Conservation (phyloP, 306 rosid species). For the Luffa acutangula region DNA sequence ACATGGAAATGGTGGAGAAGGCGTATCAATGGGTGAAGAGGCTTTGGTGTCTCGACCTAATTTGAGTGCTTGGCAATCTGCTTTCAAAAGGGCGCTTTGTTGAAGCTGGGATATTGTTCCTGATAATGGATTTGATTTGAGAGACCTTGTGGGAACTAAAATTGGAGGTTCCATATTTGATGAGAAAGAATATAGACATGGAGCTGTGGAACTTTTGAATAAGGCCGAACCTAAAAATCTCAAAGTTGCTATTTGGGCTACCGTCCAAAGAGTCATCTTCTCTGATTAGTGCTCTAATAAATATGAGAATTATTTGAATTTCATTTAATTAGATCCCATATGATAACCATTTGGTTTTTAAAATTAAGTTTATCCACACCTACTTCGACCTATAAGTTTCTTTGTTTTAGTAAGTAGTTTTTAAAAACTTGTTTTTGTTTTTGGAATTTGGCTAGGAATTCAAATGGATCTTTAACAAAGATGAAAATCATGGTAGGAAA, state of each 20-base stretch:
- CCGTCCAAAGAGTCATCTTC: constrained; percentile 15
- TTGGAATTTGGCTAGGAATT: too few species aligned
- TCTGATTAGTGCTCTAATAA: neutral
- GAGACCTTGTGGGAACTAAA: constrained; percentile 10
- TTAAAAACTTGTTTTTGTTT: too few species aligned
- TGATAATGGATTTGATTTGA: constrained; percentile 9
- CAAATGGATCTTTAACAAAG: too few species aligned
- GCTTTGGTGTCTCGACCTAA: neutral
- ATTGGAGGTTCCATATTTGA: constrained; percentile 12
- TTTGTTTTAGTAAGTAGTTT: too few species aligned
- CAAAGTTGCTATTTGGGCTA: constrained; percentile 12
- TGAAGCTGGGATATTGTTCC: constrained; percentile 11
- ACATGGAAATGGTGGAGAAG: constrained; percentile 9
- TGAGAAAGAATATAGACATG: constrained; percentile 9
- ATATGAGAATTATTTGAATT: too few species aligned
- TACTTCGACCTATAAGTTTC: too few species aligned
- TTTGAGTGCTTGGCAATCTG: neutral
- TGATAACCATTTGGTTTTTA: too few species aligned
- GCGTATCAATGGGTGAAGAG: constrained; percentile 17
- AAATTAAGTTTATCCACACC: too few species aligned
- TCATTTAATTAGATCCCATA: too few species aligned
- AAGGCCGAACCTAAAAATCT: constrained; percentile 3
- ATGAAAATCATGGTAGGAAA: too few species aligned
- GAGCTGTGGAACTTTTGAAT: constrained; percentile 20
- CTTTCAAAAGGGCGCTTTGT: neutral